Evolutionary conservation across 2,329 filamentous ascomycete genomes (phyloP), one percentile per base, ranked within the genome.

Genomic region (Ophiosphaerella narmari): DNA sequence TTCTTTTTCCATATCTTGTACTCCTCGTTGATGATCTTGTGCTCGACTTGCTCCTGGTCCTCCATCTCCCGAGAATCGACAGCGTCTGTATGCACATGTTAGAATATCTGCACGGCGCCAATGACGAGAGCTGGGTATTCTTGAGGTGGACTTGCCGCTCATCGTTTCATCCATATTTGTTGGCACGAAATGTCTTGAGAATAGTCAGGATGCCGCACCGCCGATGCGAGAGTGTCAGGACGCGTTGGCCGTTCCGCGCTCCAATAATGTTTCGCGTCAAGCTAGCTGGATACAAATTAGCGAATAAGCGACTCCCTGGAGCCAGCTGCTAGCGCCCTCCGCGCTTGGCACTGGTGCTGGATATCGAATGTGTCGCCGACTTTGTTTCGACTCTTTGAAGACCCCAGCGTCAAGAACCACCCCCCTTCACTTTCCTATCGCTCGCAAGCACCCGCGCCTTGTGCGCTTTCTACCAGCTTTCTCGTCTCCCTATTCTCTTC

Each of bases 1-100:
- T 99, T 99, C 81, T 99, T 99, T 82, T 99, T 99, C 94, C 94
- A 99, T 60, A 93, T 97, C 75, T 99, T 99, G 84, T 99, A 99
- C 74, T 99, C 94, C 80, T 99, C 94, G 65, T 97, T 97, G 76
- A 97, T 91, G 54, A 96, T 81, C 76, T 95, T 91, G 75, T 95
- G 88, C 69, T 90, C 86, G 61, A 84, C 77, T 69, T 89, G 82
- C 71, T 87, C 81, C 51, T 89, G 86, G 45, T 90, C 88, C 50
- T 91, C 87, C 54, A 85, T 82, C 39, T 81, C 72, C 47, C 60
- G 63, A 35, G 58, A 54, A 43, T 70, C 66, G 61, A 66, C 45
- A 56, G 75, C 74, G 63, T 78, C 80, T 79, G 50, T 57, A 57
- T 35, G 36, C 11, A 43, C 24, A 18, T 33, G 32, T 57, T 38